Conservation (phyloP, 306 rosid genomes). For the Calophaca sinica region DNA sequence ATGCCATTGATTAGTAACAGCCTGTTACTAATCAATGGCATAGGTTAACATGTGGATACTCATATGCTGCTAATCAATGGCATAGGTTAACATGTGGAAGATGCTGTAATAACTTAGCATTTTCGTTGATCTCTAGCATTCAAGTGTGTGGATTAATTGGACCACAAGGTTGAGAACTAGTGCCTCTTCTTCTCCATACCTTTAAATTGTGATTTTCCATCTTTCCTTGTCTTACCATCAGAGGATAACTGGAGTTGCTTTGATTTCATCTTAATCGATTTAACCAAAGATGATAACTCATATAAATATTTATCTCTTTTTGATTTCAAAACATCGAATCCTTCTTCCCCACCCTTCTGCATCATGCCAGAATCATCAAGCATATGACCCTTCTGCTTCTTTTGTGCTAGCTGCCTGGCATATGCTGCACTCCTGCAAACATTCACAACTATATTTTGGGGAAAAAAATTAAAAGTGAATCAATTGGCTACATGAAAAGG, state of each 20-base stretch:
- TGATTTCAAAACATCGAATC: conserved; percentile 42
- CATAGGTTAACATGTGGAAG: no score
- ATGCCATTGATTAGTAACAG: no score
- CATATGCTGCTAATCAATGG: no score
- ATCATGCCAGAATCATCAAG: conserved; percentile 39
- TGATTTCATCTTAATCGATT: conserved; percentile 78
- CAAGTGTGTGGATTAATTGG: conserved; percentile 43
- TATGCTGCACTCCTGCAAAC: conserved; percentile 75
- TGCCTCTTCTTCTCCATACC: conserved; percentile 42
- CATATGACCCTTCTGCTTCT: conserved; percentile 55
- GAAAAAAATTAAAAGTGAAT: neutral
- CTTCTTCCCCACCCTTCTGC: conserved; percentile 47
- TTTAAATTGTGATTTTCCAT: conserved; percentile 40
- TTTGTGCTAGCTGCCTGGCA: conserved; percentile 66
- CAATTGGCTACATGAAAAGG: conserved; percentile 13
- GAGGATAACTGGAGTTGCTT: conserved; percentile 58
- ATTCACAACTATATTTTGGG: conserved; percentile 41
- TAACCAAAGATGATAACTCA: conserved; percentile 66
- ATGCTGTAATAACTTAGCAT: no score
- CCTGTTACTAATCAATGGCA: no score
- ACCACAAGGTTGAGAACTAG: conserved; percentile 38
- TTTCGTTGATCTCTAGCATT: conserved; percentile 9
- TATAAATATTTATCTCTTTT: conserved; percentile 58
- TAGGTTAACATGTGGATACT: no score
- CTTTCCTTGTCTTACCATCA: conserved; percentile 45